These are phyloP conservation scores for Colletotrichum magnum DNA, from an alignment of 2,329 filamentous ascomycete genomes.

Conservation along the genomic window DNA sequence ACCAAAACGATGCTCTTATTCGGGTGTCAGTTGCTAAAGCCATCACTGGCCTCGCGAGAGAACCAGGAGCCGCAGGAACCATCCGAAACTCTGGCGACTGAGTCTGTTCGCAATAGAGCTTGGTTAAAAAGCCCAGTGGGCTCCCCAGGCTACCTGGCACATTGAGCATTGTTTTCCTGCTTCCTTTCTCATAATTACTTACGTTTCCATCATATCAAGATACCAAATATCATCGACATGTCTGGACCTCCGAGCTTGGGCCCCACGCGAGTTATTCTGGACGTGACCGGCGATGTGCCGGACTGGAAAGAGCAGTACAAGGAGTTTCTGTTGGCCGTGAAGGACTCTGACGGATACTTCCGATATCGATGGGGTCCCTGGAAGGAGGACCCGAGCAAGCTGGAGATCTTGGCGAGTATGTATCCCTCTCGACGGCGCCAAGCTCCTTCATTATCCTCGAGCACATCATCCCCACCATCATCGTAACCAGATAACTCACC, in stretches of 20 bases:
- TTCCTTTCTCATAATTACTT: background rate
- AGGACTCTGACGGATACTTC: constrained; percentile 33
- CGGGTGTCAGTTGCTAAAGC: background rate
- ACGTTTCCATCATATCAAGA: background rate
- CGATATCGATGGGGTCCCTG: constrained; percentile 38
- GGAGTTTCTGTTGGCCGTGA: constrained; percentile 26
- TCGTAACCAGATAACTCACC: background rate
- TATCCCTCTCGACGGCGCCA: background rate
- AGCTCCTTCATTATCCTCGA: background rate
- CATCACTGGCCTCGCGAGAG: background rate
- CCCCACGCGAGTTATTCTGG: constrained; percentile 23
- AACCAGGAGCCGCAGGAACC: too few relatives aligned
- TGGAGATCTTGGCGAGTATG: constrained; percentile 33
- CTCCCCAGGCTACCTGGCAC: too few relatives aligned
- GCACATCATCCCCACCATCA: background rate
- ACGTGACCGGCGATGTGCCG: constrained; percentile 31
- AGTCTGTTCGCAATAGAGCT: background rate
- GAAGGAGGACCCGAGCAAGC: constrained; percentile 28
- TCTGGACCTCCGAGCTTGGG: constrained; percentile 18
- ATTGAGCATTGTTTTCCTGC: background rate
- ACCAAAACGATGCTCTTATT: background rate
- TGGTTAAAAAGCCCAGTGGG: too few relatives aligned
- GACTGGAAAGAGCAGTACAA: constrained; percentile 39
- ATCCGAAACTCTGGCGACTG: background rate
- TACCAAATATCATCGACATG: background rate